Base-by-base conservation (phyloP, 495 filamentous ascomycete genomes). In the Haplographium delicatum region DNA sequence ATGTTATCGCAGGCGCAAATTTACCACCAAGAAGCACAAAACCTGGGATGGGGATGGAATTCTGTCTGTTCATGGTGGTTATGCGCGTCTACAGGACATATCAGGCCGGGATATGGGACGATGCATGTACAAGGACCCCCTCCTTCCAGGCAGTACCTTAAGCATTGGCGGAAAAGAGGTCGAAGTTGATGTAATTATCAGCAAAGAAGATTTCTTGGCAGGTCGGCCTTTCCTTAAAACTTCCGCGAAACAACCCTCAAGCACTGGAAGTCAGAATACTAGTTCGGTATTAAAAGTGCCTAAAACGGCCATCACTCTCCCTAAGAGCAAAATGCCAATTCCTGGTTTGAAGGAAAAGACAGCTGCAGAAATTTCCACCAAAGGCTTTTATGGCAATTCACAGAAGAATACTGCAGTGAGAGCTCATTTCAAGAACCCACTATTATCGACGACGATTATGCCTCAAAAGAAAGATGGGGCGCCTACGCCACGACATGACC, bases 21-120 rank as follows among this genome's bases (percentile, higher is more conserved):
- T 78, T 42, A 88, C 83, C 0, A 73, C 68, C 11, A 91, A 89
- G 63, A 91, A 90, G 66, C 79, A 90, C 68, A 91, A 90, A 62
- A 89, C 84, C 13, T 91, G 88, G 83, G 86, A 90, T 64, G 86
- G 87, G n/a, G 86, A 91, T 63, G 86, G 85, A 2, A 72, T 89
- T 5, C 70, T 91, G 9, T 66, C 73, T 2, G 69, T 83, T 1
- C 60, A 65, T 0, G 70, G 68, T 13, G 83, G 84, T 5, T 78
- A 75, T 58, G 84, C 81, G 10, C 68, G 67, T 46, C 68, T 91
- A 5, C 74, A 82, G 46, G 83, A 89, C 63, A 63, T 78, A 7
- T 76, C 76, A 1, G 86, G 86, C 7, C 79, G 74, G 62, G 81
- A 86, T 10, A 76, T 87, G 73, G 87, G 86, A 15, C 75, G 72